Evolutionary conservation across 768 basidiomycete genomes (phyloP), one percentile per base, ranked within the genome.

Genomic region (Cystobasidium tubakii): DNA sequence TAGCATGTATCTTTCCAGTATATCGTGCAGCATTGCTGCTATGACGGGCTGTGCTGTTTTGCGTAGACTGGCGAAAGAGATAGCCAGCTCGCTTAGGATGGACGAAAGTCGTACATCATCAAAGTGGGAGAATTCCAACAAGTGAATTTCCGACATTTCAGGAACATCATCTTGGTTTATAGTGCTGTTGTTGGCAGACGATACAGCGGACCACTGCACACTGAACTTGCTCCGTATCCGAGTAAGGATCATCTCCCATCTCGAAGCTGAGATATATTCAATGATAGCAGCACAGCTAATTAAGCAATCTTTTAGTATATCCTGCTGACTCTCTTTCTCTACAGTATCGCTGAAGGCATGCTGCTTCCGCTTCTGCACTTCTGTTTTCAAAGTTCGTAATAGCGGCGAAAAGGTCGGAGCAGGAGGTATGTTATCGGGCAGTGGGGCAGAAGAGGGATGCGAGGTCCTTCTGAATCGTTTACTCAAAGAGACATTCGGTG

Each of bases 201-300:
- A 50, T 6, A 50, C 57, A 60, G 25, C 33, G 13, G 15, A 60
- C 57, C 57, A 60, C 29, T 71, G 43, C 4, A 31, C 46, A 19
- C 46, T 36, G 60, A 71, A 15, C 25, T 55, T 34, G 29, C 36
- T 60, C 17, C 69, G 50, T 9, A 71, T 29, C 1, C 39, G n/a
- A 29, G 69, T 29, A 19, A 57, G 69, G 21, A 71, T 43, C 21
- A 71, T 36, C 21, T 71, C 69, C 69, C 69, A 71, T n/a, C 69
- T 29, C 29, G 69, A 71, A n/a, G 69, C 69, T 36, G 69, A 71
- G 21, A 71, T 42, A 36, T 71, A 71, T n/a, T n/a, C 34, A 9
- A 44, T 42, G 1, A 71, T 60, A 36, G 21, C 2, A n/a, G 27
- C 69, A 23, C 33, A 53, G 34, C 54, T 62, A 21, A 34, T 31